These are phyloP conservation scores for Pezicula carpinea DNA, from an alignment of 2,329 filamentous ascomycete genomes.

Conservation along the genomic window DNA sequence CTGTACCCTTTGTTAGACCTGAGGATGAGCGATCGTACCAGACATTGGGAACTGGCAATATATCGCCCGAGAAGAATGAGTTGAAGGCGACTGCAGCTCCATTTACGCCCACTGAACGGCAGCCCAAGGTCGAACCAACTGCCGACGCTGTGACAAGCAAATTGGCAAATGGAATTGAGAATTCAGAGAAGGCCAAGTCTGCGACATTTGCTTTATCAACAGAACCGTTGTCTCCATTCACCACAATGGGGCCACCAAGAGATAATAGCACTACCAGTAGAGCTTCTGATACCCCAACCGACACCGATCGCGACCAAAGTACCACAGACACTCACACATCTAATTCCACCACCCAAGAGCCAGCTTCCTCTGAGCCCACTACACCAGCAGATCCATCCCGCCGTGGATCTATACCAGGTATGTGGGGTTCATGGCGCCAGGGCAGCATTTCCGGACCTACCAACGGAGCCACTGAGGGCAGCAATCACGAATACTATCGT, in stretches of 20 bases:
- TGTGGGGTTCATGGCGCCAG: slow-evolving; percentile 70
- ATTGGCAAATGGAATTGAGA: slow-evolving; percentile 5
- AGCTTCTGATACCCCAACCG: slow-evolving; percentile 7
- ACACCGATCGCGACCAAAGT: slow-evolving; percentile 8
- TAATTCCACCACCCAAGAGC: not conserved
- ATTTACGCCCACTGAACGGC: slow-evolving; percentile 25
- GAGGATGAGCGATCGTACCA: slow-evolving; percentile 83
- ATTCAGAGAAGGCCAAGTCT: slow-evolving; percentile 7
- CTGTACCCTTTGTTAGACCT: slow-evolving; percentile 86
- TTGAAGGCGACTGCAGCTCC: slow-evolving; percentile 41
- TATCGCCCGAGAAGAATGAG: slow-evolving; percentile 50
- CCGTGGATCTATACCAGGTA: slow-evolving; percentile 48
- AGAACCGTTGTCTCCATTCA: slow-evolving; percentile 15
- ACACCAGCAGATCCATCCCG: slow-evolving; percentile 25
- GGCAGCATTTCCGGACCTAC: slow-evolving; percentile 24
- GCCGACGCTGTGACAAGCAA: slow-evolving; percentile 9
- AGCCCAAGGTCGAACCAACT: slow-evolving; percentile 16
- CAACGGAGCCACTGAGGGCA: slow-evolving; percentile 9
- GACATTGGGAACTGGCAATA: slow-evolving; percentile 60
- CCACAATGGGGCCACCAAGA: slow-evolving; percentile 10
- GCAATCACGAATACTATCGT: slow-evolving; percentile 54
- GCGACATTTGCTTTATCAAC: slow-evolving; percentile 4
- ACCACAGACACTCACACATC: not conserved
- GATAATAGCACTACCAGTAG: slow-evolving; percentile 7
- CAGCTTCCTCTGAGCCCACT: not conserved